Evolutionary conservation across 345 rosid species (phyloP), one percentile per base, ranked within the genome.

Genomic region (Euphorbia pulcherrima): DNA sequence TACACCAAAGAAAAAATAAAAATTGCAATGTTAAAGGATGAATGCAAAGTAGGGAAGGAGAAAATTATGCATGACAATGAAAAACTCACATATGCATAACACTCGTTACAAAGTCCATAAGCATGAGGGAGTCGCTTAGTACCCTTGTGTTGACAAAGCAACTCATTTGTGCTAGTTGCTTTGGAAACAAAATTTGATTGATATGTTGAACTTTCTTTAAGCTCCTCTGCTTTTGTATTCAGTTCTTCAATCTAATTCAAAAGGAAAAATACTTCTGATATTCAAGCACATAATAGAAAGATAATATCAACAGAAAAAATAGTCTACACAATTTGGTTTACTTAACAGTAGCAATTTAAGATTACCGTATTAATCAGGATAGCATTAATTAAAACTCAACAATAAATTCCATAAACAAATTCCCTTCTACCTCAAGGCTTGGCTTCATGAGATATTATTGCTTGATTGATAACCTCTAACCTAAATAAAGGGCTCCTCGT

Each of bases 91-190:
- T 82, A 82, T 8, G 67, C 77, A 76, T 86, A 88, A 81, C 99
- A 94, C 60, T 68, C 74, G 57, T 77, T 71, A 76, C 99, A 91
- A 48, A 94, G 88, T 72, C 97, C 90, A 75, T 76, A 83, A 16
- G 83, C 84, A 79, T 71, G 73, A 39, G 67, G 53, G 27, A 82
- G 82, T 64, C 70, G 74, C 40, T 64, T 71, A 11, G 68, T 48
- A 55, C 74, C 82, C 88, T 81, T 82, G 77, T 91, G 99, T 70
- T 62, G 77, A 69, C 99, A 91, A 40, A 80, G 88, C 78, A 94
- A 78, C 46, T 55, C 81, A 60, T 70, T 73, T 64, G 66, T 51
- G 65, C 62, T 39, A 23, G 83, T 60, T 53, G 72, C 52, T 37
- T 74, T 77, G 53, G 57, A 40, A 29, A 62, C 79, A 65, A 46